Percentiles rank a stretch among this genome's conserved stretches.
Evolutionary conservation across 306 rosid species (phyloP).

Genomic region (Senna tora): DNA sequence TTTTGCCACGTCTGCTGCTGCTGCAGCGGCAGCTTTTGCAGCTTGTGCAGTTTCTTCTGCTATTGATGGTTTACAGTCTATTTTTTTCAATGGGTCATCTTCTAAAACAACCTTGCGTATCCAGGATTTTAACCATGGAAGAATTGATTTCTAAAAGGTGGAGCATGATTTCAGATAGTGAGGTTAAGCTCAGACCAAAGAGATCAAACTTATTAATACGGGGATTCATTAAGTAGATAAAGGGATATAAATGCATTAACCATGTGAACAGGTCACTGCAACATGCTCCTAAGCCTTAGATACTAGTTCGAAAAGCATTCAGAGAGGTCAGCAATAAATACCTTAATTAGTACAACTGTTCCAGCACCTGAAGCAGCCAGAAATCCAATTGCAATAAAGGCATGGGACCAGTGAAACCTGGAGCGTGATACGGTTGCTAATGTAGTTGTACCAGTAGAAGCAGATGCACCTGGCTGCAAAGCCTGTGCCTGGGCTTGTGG

Average conservation of each 20-base stretch:
- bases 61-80: slow-evolving; percentile 53
- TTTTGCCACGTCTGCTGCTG: slow-evolving; percentile 78
- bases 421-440: slow-evolving; percentile 43
- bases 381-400: slow-evolving; percentile 67
- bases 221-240: slow-evolving; percentile 7
- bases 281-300: slow-evolving; percentile 18
- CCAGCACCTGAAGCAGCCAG: slow-evolving; percentile 72
- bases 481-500: slow-evolving; percentile 48
- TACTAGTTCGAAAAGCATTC: slow-evolving; percentile 19
- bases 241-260: slow-evolving; percentile 28
- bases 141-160: slow-evolving; percentile 61
- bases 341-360: slow-evolving; percentile 72
- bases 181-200: slow-evolving; percentile 29
- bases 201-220: slow-evolving; percentile 6
- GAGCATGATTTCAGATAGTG: slow-evolving; percentile 24
- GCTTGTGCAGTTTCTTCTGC: slow-evolving; percentile 79
- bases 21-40: slow-evolving; percentile 87
- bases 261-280: slow-evolving; percentile 5
- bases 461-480: slow-evolving; percentile 53
- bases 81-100: slow-evolving; percentile 44
- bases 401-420: slow-evolving; percentile 74
- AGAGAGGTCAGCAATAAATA: slow-evolving; percentile 34
- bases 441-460: slow-evolving; percentile 44
- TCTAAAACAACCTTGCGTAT: slow-evolving; percentile 69
- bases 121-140: slow-evolving; percentile 85